phyloP scores from a whole-genome alignment of 768 basidiomycete genomes.

The Lactarius vividus region DNA sequence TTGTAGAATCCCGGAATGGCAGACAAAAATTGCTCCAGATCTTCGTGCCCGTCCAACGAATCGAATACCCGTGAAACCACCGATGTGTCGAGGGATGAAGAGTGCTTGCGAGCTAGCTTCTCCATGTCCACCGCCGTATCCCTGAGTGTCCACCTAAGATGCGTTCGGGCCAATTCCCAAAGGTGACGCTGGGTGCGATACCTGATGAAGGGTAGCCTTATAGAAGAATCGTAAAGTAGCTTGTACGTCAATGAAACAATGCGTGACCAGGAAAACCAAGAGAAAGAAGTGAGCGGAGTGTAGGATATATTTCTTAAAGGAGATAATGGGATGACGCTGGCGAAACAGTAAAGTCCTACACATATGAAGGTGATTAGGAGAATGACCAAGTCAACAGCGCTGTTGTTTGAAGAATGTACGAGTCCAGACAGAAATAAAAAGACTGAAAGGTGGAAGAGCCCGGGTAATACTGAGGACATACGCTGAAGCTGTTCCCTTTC shows the following conservation, averaged over 20 bases:
- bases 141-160: background rate
- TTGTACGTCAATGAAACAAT: background rate
- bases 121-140: background rate
- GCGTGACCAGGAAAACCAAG: background rate
- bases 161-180: background rate
- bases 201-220: background rate
- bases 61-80: background rate
- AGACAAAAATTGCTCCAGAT: conserved; percentile 2
- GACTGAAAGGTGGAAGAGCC: background rate
- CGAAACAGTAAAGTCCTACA: background rate
- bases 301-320: background rate
- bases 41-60: background rate
- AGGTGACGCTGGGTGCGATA: background rate
- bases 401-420: background rate
- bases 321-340: background rate
- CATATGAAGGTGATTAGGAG: background rate
- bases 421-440: background rate
- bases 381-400: background rate
- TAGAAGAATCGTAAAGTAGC: background rate
- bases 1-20: background rate
- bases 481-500: background rate
- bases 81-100: background rate
- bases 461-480: background rate
- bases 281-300: background rate
- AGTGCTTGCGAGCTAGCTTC: background rate